A percentile compares a stretch with the other conserved stretches of the same genome.
Evolutionary conservation across 495 filamentous ascomycete species (phyloP).

Genomic region (Xylaria telfairii): DNA sequence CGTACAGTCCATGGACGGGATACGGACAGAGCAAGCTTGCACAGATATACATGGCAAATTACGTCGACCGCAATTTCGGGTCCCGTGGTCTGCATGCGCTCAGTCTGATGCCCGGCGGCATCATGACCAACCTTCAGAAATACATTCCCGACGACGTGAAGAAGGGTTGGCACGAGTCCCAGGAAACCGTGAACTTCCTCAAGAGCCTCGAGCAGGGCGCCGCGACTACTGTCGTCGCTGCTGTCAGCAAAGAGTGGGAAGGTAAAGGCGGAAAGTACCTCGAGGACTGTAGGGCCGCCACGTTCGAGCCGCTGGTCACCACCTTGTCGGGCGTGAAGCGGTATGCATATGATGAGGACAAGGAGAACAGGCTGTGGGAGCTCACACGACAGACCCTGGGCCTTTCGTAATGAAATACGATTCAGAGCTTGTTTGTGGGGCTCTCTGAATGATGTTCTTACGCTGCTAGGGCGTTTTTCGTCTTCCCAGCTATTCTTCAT

Average conservation of each 20-base stretch:
- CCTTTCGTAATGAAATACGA: neutral
- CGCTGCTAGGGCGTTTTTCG: neutral
- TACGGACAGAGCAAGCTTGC: conserved; percentile 51
- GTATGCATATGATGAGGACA: conserved; percentile 26
- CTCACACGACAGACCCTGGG: conserved; percentile 23
- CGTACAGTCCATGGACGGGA: conserved; percentile 46
- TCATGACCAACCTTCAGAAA: conserved; percentile 28
- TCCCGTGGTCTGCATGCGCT: conserved; percentile 44
- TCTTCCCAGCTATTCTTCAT: neutral
- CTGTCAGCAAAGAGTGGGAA: conserved; percentile 44
- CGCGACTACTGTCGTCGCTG: conserved; percentile 53
- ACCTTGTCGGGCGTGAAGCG: neutral
- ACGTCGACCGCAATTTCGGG: conserved; percentile 51
- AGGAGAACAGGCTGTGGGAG: conserved; percentile 27
- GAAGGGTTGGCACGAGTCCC: conserved; percentile 23
- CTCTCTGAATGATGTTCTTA: neutral
- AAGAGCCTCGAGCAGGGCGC: conserved; percentile 54
- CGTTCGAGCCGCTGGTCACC: neutral
- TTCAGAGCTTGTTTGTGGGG: neutral
- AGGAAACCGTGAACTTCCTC: conserved; percentile 28
- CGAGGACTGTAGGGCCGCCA: conserved; percentile 38
- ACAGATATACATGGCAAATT: conserved; percentile 50
- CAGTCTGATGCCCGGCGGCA: conserved; percentile 50
- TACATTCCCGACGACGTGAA: conserved; percentile 38
- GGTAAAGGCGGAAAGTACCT: conserved; percentile 50